Conservation (phyloP, 1,284 basidiomycete species). For the Dichomitus squalens region DNA sequence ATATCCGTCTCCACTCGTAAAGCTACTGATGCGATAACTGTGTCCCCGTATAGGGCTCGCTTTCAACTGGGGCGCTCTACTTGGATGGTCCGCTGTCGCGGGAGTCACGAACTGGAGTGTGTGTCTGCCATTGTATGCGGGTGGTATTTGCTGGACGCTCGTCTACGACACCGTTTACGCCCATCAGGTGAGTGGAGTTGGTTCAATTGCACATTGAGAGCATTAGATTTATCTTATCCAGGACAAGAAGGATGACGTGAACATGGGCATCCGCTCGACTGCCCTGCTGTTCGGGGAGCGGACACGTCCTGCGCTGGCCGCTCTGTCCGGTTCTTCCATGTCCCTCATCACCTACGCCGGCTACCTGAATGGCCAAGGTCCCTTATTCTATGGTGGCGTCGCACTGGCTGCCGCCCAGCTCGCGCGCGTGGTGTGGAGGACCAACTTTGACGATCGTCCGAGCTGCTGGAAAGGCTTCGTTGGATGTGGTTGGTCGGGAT, state of each 20-base stretch:
- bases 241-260: constrained; percentile 93
- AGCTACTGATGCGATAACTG: background rate
- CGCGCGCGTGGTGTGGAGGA: constrained; percentile 76
- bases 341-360: constrained; percentile 82
- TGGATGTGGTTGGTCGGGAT: constrained; percentile 88
- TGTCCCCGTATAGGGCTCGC: constrained; percentile 66
- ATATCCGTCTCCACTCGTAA: background rate
- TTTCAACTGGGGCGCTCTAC: constrained; percentile 96
- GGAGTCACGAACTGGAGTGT: constrained; percentile 84
- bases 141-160: constrained; percentile 91
- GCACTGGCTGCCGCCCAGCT: constrained; percentile 79
- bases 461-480: constrained; percentile 95
- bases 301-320: constrained; percentile 77
- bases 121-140: constrained; percentile 87
- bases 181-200: constrained; percentile 71
- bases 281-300: constrained; percentile 86
- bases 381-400: constrained; percentile 82
- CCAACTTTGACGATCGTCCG: constrained; percentile 76
- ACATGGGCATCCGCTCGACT: constrained; percentile 91
- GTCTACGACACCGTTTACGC: constrained; percentile 99
- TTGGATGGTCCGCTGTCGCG: constrained; percentile 95
- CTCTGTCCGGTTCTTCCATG: constrained; percentile 76
- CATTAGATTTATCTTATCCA: constrained; percentile 35
- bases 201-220: too few relatives aligned
- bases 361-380: constrained; percentile 73